Evolutionary conservation across 2,329 filamentous ascomycete genomes (phyloP).

Genomic region (Sporothrix sp.): DNA sequence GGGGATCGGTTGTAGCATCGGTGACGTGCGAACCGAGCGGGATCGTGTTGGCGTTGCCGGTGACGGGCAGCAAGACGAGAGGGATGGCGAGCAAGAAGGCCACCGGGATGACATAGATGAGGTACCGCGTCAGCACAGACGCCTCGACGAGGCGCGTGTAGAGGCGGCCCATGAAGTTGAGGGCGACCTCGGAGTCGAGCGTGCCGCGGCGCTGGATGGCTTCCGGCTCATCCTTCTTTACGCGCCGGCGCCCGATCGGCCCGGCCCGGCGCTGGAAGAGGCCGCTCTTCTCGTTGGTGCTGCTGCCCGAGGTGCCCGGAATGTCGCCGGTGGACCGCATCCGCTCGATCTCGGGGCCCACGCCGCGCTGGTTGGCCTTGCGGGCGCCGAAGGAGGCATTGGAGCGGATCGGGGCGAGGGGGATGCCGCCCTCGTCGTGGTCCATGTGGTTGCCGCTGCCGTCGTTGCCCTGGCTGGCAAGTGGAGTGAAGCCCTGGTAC

Average conservation of each 20-base stretch:
- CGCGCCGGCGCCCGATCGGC: conserved; percentile 40
- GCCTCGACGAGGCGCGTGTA: conserved; percentile 56
- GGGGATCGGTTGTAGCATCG: conserved; percentile 11
- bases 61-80: conserved; percentile 44
- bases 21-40: conserved; percentile 23
- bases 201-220: conserved; percentile 32
- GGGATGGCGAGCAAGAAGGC: conserved; percentile 52
- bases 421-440: conserved; percentile 38
- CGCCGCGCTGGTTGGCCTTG: conserved; percentile 27
- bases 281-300: conserved; percentile 37
- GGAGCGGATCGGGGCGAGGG: conserved; percentile 45
- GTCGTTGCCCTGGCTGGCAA: conserved; percentile 11
- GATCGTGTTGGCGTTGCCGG: conserved; percentile 27
- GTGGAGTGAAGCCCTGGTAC: conserved; percentile 19
- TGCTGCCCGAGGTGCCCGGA: conserved; percentile 22
- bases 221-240: conserved; percentile 31
- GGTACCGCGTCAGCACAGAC: conserved; percentile 54
- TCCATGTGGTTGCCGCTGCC: conserved; percentile 18
- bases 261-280: conserved; percentile 28
- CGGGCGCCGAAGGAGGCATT: conserved; percentile 42
- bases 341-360: conserved; percentile 14
- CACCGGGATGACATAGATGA: conserved; percentile 58
- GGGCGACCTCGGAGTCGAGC: conserved; percentile 37
- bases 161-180: conserved; percentile 57
- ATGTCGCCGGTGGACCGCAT: conserved; percentile 16